Evolutionary conservation across 2,329 filamentous ascomycete species (phyloP).

Genomic region (Cladosporium sp.): DNA sequence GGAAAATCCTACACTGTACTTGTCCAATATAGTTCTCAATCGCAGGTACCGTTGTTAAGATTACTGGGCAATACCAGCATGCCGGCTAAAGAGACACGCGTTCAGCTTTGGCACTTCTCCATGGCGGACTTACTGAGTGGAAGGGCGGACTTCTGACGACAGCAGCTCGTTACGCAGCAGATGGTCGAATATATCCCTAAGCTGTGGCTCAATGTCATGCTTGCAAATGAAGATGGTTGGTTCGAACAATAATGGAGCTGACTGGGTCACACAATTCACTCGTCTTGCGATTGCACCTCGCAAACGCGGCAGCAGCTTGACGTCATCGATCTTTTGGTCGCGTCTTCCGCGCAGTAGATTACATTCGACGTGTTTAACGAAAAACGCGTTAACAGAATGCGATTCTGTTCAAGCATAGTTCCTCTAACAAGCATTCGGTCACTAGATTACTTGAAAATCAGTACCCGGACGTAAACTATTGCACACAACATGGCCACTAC

Average conservation of each 20-base stretch:
- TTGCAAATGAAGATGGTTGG: background rate
- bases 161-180: background rate
- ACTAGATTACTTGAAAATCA: background rate
- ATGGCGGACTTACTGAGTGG: background rate
- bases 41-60: background rate
- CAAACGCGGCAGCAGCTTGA: background rate
- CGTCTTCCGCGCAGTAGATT: background rate
- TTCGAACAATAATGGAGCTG: background rate
- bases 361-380: background rate
- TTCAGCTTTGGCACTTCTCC: background rate
- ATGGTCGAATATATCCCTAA: background rate
- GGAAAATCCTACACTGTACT: background rate
- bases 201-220: background rate
- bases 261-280: background rate
- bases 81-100: background rate
- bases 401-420: background rate
- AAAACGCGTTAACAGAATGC: background rate
- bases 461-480: background rate
- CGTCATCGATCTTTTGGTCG: background rate
- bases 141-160: background rate
- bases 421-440: background rate
- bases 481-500: conserved; percentile 26
- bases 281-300: background rate
- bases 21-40: background rate
- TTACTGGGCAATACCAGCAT: background rate